phyloP scores from a whole-genome alignment of 345 rosid genomes.

The Dimocarpus longan region DNA sequence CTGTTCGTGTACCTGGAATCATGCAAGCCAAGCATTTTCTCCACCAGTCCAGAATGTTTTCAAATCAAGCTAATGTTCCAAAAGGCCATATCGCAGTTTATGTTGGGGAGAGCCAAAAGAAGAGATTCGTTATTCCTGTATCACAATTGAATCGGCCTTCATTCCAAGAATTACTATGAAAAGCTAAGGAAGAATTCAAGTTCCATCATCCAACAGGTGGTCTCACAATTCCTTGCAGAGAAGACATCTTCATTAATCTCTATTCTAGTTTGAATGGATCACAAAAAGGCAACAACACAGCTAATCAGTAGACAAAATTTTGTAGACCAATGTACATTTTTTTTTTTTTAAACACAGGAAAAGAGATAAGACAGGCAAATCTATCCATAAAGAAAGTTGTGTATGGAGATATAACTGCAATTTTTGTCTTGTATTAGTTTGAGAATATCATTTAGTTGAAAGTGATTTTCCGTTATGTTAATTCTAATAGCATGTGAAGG shows the following conservation, averaged over 20 bases:
- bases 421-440: not conserved
- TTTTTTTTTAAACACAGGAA: too few species aligned
- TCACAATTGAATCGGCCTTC: not conserved
- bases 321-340: not conserved
- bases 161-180: not conserved
- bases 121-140: not conserved
- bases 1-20: constrained; percentile 16
- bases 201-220: not conserved
- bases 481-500: too few species aligned
- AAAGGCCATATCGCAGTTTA: not conserved
- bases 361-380: too few species aligned
- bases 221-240: constrained; percentile 3
- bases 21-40: constrained; percentile 25
- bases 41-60: constrained; percentile 2
- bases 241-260: not conserved
- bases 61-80: constrained; percentile 14
- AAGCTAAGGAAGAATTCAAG: not conserved
- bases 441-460: too few species aligned
- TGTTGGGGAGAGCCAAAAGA: not conserved
- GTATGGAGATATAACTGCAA: too few species aligned
- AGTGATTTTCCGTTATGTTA: too few species aligned
- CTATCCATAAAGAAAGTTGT: too few species aligned
- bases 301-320: not conserved
- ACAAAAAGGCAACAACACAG: not conserved
- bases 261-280: not conserved